These are phyloP conservation scores for Asparagopsis taxiformis DNA, from an alignment of 31 red algal species.

Conservation along the genomic window DNA sequence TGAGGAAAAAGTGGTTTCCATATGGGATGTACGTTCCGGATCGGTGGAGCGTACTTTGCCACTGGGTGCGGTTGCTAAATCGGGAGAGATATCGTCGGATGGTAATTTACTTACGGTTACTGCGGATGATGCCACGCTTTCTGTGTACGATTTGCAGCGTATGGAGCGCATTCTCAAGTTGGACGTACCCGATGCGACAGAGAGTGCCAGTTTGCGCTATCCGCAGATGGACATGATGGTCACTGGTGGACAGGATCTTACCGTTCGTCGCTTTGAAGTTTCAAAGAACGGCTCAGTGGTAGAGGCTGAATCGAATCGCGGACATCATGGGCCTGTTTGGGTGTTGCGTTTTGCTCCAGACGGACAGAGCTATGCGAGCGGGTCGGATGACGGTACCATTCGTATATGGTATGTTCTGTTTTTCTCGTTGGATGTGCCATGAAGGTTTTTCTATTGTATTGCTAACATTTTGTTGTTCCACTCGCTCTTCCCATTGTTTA, in stretches of 20 bases:
- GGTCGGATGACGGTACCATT: slow-evolving; percentile 93
- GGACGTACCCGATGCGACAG: slow-evolving; percentile 56
- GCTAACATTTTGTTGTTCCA: not conserved
- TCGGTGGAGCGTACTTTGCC: slow-evolving; percentile 66
- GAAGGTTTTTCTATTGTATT: not conserved
- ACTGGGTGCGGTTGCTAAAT: slow-evolving; percentile 65
- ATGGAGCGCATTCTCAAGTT: slow-evolving; percentile 68
- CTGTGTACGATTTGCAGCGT: slow-evolving; percentile 67
- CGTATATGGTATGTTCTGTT: slow-evolving; percentile 86
- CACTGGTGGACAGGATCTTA: slow-evolving; percentile 78
- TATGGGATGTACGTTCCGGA: slow-evolving; percentile 84
- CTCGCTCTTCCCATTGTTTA: slow-evolving; percentile 1
- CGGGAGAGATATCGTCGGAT: slow-evolving; percentile 71
- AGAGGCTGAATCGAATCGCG: slow-evolving; percentile 66
- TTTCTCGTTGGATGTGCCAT: not conserved
- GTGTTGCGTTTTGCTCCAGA: slow-evolving; percentile 85
- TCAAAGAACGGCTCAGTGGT: slow-evolving; percentile 9
- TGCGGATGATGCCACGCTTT: slow-evolving; percentile 57
- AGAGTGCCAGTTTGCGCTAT: slow-evolving; percentile 73
- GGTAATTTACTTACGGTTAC: slow-evolving; percentile 79
- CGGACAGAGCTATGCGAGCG: slow-evolving; percentile 85
- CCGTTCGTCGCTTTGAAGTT: slow-evolving; percentile 63
- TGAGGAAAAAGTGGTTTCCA: slow-evolving; percentile 71
- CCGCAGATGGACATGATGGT: slow-evolving; percentile 84
- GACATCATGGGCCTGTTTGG: slow-evolving; percentile 97